Base-by-base conservation (phyloP, 768 basidiomycete genomes). In the Guyanaporus albipodus region DNA sequence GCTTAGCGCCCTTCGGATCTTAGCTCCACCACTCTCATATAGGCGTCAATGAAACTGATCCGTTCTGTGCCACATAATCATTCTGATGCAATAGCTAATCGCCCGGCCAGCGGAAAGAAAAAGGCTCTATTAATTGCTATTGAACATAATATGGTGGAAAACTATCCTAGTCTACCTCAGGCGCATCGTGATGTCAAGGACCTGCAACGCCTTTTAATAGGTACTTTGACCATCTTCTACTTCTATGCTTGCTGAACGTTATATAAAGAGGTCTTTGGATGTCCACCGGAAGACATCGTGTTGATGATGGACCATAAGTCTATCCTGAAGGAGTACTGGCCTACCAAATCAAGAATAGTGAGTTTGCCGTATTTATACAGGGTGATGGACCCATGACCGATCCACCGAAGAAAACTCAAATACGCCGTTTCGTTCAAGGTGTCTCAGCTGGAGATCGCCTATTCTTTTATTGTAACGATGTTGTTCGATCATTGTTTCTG, bases 391-490 rank as follows among this genome's bases (percentile, higher is more conserved):
- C 45, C 39, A 18, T 6, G 5, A 28, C n/a, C 27, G 12, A 38
- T 10, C n/a, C 37, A 10, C 38, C 11, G 36, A 47, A 80, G 78
- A 55, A 70, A 18, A 55, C 53, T 8, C 72, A 74, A 28, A 74
- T 80, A 42, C 49, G 64, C 1, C 65, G 67, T 2, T 63, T 83
- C 7, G 75, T 79, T 0, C 50, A 61, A 24, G 75, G 61, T 28
- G 74, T 73, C 8, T 60, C 67, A 15, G 50, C 72, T 4, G 75
- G 75, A 0, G 81, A 82, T 49, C 71, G 60, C 2, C 76, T 79
- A 52, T 77, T 81, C 49, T 80, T 83, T 46, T 78, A 79, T 35
- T 83, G 80, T 82, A 4, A 14, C 11, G 1, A 21, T 33, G 2
- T 23, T 22, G 5, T 12, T 2, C 18, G 7, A 5, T 3, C 5